A percentile compares a stretch with the other conserved stretches of the same genome.
These are phyloP conservation scores for Auriscalpium vulgare DNA, from an alignment of 768 basidiomycete species.

Conservation along the genomic window DNA sequence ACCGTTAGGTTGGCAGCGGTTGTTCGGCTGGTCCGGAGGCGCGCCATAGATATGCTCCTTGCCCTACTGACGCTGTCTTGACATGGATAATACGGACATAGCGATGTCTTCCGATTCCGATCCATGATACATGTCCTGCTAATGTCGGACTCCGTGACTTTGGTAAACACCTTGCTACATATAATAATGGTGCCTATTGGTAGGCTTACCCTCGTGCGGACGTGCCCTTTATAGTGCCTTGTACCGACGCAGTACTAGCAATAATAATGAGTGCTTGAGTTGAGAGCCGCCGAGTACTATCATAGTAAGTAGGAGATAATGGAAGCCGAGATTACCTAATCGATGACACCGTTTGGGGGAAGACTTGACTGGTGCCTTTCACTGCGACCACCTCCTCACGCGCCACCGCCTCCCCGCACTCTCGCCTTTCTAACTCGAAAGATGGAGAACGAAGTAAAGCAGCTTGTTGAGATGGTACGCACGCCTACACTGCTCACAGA, in stretches of 20 bases:
- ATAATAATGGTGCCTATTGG: no score
- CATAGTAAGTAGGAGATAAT: no score
- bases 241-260: no score
- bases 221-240: no score
- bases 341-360: neutral
- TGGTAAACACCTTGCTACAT: no score
- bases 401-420: neutral
- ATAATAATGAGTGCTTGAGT: no score
- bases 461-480: conserved; percentile 30
- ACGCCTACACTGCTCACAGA: neutral
- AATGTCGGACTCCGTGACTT: no score
- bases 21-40: neutral
- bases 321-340: neutral
- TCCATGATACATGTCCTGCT: no score
- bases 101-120: neutral
- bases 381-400: neutral
- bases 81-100: neutral
- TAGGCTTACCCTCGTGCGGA: no score
- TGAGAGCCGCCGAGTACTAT: no score
- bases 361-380: neutral
- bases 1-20: neutral
- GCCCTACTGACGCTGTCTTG: neutral
- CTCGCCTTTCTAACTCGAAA: neutral
- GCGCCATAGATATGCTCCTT: neutral
- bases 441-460: conserved; percentile 28